These are phyloP conservation scores for Diddensiella transvaalensis DNA, from an alignment of 805 yeast genomes.

Conservation along the genomic window DNA sequence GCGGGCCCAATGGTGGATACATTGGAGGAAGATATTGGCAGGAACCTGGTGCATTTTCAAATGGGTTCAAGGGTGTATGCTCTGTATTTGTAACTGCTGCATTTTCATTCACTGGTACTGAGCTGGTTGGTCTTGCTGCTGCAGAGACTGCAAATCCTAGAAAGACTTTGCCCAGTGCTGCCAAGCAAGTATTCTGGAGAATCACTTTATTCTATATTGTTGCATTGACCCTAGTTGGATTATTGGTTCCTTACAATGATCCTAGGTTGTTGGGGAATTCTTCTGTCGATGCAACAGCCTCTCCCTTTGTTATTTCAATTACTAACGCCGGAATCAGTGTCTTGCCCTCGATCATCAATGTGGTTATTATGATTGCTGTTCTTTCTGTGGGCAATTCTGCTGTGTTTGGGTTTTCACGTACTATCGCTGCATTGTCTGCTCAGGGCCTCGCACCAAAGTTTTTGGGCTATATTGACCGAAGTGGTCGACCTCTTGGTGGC, in stretches of 20 bases:
- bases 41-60: slow-evolving; percentile 57
- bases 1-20: slow-evolving; percentile 52
- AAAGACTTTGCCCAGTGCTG: slow-evolving; percentile 63
- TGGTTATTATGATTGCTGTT: slow-evolving; percentile 63
- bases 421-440: slow-evolving; percentile 62
- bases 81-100: slow-evolving; percentile 76
- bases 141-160: slow-evolving; percentile 73
- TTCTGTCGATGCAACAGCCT: slow-evolving; percentile 58
- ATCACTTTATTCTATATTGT: slow-evolving; percentile 66
- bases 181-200: slow-evolving; percentile 83
- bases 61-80: slow-evolving; percentile 69
- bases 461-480: slow-evolving; percentile 67
- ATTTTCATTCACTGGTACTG: slow-evolving; percentile 73
- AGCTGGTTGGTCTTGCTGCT: slow-evolving; percentile 69
- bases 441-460: slow-evolving; percentile 60
- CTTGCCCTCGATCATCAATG: slow-evolving; percentile 68
- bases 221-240: slow-evolving; percentile 54
- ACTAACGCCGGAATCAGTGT: slow-evolving; percentile 62
- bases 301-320: slow-evolving; percentile 74
- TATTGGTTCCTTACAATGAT: slow-evolving; percentile 67
- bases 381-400: slow-evolving; percentile 73
- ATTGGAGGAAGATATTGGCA: slow-evolving; percentile 59
- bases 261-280: slow-evolving; percentile 45
- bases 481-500: slow-evolving; percentile 76
- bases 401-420: slow-evolving; percentile 66